Base-by-base conservation (phyloP, 2,329 filamentous ascomycete species). In the Lasiodiplodia citricola region DNA sequence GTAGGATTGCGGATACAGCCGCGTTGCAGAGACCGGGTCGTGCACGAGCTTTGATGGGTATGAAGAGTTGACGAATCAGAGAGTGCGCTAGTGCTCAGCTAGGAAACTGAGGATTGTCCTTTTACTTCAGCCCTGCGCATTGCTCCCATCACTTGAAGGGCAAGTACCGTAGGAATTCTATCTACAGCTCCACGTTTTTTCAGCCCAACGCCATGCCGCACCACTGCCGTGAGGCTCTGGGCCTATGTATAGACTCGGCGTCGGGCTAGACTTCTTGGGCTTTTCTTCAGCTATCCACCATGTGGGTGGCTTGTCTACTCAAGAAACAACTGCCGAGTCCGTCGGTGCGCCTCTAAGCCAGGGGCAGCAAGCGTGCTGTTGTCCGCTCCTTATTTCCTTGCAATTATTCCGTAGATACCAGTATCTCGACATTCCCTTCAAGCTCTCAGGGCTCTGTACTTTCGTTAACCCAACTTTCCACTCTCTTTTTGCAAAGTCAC, bases 261-360 rank as follows among this genome's bases (percentile, higher is more conserved):
- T n/a, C 18, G n/a, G n/a, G 31, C 55, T 14, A 41, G 11, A 23
- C 13, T 16, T 16, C 10, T 41, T 23, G 13, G n/a, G 55, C 6
- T 41, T 37, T 25, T 58, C 31, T 25, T 58, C 55, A 58, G 55
- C 55, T 58, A 23, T 7, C 31, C 35, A 41, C 21, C 31, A 23
- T 58, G 35, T 16, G n/a, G 2, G 41, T 58, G 55, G 55, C 55
- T 58, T 58, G 51, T 54, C 51, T 16, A 54, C 51, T 16, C 51
- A 10, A 28, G 23, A n/a, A 11, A n/a, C n/a, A 47, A 8, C 7
- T 47, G 44, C 44, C 44, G 41, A 47, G 41, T n/a, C n/a, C 7
- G 21, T 16, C 14, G 51, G 21, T 28, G 51, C 51, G 13, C 51
- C 51, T 52, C 51, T 25, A 11, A 28, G 21, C 51, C 50, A 25